A percentile compares a stretch with the other conserved stretches of the same genome.
phyloP scores from a whole-genome alignment of 257 asterid species.

The Penstemon newberryi region DNA sequence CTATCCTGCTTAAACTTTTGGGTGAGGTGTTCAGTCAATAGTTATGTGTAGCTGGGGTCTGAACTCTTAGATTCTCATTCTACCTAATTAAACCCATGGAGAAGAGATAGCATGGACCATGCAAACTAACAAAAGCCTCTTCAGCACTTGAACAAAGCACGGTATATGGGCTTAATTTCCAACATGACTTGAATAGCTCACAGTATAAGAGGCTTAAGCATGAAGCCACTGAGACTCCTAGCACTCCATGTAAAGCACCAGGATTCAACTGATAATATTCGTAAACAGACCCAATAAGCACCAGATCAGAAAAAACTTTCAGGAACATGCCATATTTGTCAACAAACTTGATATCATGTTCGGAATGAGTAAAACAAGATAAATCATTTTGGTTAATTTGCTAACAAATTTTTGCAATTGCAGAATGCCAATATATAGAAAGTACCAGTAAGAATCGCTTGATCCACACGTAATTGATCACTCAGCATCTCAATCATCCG shows the following conservation, averaged over 20 bases:
- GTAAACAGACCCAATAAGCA: constrained; percentile 14
- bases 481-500: constrained; percentile 92
- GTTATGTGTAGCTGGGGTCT: not conserved
- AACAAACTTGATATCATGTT: constrained; percentile 17
- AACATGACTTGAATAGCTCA: not conserved
- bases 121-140: constrained; percentile 4
- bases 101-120: constrained; percentile 10
- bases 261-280: constrained; percentile 16
- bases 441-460: constrained; percentile 95
- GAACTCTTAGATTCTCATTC: constrained; percentile 1
- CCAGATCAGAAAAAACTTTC: constrained; percentile 19
- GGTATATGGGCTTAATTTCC: not conserved
- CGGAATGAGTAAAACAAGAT: constrained; percentile 23
- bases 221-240: not conserved
- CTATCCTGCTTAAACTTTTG: too few species aligned
- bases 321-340: constrained; percentile 9
- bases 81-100: constrained; percentile 1
- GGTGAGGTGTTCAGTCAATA: too few species aligned
- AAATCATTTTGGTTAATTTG: constrained; percentile 9
- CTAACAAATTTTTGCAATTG: constrained; percentile 5
- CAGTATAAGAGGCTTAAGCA: constrained; percentile 5
- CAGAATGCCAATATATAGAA: constrained; percentile 15
- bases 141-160: not conserved
- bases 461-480: constrained; percentile 94
- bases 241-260: constrained; percentile 18